Evolutionary conservation across 306 rosid species (phyloP).

Genomic region (Acmispon strigosus): DNA sequence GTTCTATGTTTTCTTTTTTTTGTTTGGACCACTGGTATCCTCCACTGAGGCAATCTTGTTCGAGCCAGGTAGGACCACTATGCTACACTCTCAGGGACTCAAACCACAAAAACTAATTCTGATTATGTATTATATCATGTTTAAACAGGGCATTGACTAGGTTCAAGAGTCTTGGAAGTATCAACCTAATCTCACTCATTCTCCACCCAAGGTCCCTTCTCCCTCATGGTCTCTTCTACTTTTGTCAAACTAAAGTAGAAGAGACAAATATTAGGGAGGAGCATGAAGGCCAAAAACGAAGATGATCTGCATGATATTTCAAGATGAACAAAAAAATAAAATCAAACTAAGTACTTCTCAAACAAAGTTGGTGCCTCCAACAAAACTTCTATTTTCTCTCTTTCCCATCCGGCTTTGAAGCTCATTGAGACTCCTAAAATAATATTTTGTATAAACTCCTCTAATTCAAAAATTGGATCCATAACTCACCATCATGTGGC

Average conservation of each 20-base stretch:
- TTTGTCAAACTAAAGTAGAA: neutral
- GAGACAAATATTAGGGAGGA: neutral
- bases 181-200: neutral
- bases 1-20: too few species aligned
- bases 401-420: neutral
- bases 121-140: neutral
- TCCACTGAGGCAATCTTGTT: too few species aligned
- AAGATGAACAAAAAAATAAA: too few species aligned
- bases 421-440: neutral
- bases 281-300: neutral
- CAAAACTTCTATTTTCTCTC: neutral
- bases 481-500: neutral
- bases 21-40: too few species aligned
- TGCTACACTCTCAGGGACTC: too few species aligned
- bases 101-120: neutral
- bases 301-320: neutral
- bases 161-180: neutral
- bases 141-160: neutral
- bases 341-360: too few species aligned
- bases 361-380: too few species aligned
- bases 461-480: neutral
- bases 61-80: too few species aligned
- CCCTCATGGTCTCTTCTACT: too few species aligned
- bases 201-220: neutral
- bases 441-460: neutral